These are phyloP conservation scores for Penicillium canescens DNA, from an alignment of 495 filamentous ascomycete genomes.

Conservation along the genomic window DNA sequence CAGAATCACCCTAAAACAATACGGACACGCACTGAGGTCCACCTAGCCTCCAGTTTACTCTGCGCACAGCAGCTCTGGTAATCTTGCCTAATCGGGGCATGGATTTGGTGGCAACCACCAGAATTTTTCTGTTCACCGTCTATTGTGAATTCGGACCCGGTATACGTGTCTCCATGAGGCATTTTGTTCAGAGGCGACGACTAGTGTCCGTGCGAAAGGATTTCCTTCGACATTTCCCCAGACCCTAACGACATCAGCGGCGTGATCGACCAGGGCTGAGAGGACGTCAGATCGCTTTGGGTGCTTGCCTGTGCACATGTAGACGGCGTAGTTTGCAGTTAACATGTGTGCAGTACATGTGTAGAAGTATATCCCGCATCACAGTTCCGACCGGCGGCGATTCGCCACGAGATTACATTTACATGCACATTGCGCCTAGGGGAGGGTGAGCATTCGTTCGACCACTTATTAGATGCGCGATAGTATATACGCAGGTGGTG, in stretches of 20 bases:
- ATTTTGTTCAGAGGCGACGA: slow-evolving; percentile 16
- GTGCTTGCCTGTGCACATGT: slow-evolving; percentile 1
- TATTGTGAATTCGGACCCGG: not conserved
- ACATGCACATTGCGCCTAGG: too few relatives aligned
- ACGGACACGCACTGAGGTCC: slow-evolving; percentile 16
- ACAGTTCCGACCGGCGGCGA: slow-evolving; percentile 5
- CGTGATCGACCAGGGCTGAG: slow-evolving; percentile 22
- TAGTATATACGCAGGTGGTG: too few relatives aligned
- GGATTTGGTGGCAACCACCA: slow-evolving; percentile 10
- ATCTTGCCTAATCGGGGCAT: not conserved
- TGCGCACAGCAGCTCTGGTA: slow-evolving; percentile 2
- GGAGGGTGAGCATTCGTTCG: too few relatives aligned
- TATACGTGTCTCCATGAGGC: slow-evolving; percentile 14
- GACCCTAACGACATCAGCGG: slow-evolving; percentile 25
- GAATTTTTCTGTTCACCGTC: slow-evolving; percentile 6
- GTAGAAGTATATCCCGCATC: not conserved
- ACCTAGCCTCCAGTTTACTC: slow-evolving; percentile 16
- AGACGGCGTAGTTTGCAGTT: not conserved
- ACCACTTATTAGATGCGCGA: too few relatives aligned
- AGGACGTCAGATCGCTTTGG: not conserved
- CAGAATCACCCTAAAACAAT: slow-evolving; percentile 19
- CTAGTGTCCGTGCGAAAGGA: too few relatives aligned
- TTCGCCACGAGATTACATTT: not conserved
- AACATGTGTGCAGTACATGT: too few relatives aligned
- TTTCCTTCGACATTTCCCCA: slow-evolving; percentile 7